Percentiles rank a stretch among this genome's conserved stretches.
phyloP scores from a whole-genome alignment of 306 rosid genomes.

The Vicia villosa region DNA sequence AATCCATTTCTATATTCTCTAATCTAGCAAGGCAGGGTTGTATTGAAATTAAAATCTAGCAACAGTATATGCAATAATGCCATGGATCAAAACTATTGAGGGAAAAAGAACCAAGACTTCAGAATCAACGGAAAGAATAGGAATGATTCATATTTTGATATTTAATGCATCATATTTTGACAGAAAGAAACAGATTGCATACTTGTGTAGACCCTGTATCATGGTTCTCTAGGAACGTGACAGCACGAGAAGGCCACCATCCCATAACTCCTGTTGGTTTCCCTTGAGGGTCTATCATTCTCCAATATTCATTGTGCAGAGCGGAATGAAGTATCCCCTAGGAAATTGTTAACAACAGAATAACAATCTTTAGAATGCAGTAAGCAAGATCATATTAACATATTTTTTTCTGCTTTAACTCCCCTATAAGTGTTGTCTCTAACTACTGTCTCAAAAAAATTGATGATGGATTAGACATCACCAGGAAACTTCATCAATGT shows the following conservation, averaged over 20 bases:
- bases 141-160: neutral
- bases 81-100: conserved; percentile 1
- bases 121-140: neutral
- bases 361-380: conserved; percentile 6
- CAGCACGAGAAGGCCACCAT: conserved; percentile 93
- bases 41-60: conserved; percentile 15
- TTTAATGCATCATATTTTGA: conserved; percentile 24
- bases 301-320: conserved; percentile 73
- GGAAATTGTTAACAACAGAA: conserved; percentile 24
- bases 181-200: conserved; percentile 26
- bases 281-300: conserved; percentile 77
- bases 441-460: too few relatives aligned
- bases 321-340: conserved; percentile 85
- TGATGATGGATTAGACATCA: conserved; percentile 11
- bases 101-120: neutral
- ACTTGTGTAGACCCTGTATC: conserved; percentile 93
- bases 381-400: neutral
- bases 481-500: conserved; percentile 7
- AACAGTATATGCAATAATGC: conserved; percentile 17
- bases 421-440: neutral
- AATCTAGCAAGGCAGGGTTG: conserved; percentile 24
- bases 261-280: conserved; percentile 87
- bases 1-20: conserved; percentile 29
- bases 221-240: conserved; percentile 83
- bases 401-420: neutral